A percentile compares a stretch with the other conserved stretches of the same genome.
These are phyloP conservation scores for Thuidium tamariscinum DNA, from an alignment of 225 moss, liverwort and hornwort species.

Conservation along the genomic window DNA sequence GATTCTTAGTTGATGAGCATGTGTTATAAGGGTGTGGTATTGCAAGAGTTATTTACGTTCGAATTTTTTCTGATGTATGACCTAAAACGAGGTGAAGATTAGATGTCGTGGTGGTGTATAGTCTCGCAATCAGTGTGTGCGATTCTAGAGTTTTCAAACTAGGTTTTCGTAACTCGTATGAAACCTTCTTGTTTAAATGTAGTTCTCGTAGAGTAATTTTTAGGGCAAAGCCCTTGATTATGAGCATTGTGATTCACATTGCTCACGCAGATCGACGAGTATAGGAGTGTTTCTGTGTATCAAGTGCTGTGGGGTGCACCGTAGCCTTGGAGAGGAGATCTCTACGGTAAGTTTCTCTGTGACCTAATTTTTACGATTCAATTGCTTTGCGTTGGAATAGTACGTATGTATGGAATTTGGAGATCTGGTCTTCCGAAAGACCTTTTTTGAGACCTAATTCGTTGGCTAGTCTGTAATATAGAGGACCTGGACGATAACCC, in stretches of 20 bases:
- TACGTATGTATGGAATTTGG: neutral
- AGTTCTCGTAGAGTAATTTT: neutral
- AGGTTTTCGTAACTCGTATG: neutral
- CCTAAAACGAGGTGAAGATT: neutral
- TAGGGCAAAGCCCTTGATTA: neutral
- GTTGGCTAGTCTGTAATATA: neutral
- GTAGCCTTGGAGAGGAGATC: conserved; percentile 56
- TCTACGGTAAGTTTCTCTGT: conserved; percentile 8
- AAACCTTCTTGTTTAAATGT: neutral
- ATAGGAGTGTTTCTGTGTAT: conserved; percentile 78
- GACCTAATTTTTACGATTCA: neutral
- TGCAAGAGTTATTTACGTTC: neutral
- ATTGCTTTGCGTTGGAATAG: neutral
- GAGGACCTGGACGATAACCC: neutral
- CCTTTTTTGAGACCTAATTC: neutral
- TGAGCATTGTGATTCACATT: neutral
- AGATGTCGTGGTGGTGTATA: neutral
- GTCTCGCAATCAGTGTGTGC: neutral
- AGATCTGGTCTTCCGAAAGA: neutral
- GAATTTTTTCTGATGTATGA: neutral
- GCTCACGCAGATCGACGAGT: conserved; percentile 55
- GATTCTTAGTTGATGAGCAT: neutral
- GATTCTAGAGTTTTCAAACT: neutral
- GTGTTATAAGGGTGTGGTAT: neutral
- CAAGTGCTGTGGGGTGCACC: conserved; percentile 80